Evolutionary conservation across 495 filamentous ascomycete species (phyloP).

Genomic region (Podospora pseudopauciseta): DNA sequence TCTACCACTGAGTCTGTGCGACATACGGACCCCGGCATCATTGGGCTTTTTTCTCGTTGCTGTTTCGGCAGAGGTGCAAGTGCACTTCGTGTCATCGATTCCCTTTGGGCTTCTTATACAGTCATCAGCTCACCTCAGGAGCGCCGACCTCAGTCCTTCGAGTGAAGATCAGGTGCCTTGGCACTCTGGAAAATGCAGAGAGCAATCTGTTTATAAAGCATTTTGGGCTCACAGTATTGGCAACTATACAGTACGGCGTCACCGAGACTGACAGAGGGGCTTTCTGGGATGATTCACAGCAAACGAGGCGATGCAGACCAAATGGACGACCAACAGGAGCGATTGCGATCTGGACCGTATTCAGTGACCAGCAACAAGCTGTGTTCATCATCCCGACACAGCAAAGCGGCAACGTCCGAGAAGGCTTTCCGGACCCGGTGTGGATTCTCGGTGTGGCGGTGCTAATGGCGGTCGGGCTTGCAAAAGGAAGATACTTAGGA

Average conservation of each 20-base stretch:
- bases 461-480: neutral
- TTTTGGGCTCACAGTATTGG: neutral
- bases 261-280: neutral
- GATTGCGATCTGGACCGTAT: neutral
- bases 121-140: neutral
- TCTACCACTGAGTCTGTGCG: neutral
- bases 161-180: neutral
- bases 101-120: neutral
- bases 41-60: neutral
- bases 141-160: neutral
- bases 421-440: neutral
- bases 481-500: neutral
- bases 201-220: neutral
- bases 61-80: neutral
- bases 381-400: neutral
- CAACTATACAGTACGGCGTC: neutral
- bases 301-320: neutral
- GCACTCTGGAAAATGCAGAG: neutral
- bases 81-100: neutral
- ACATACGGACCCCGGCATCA: neutral
- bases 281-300: neutral
- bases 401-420: neutral
- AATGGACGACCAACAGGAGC: neutral
- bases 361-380: neutral
- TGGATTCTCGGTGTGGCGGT: neutral